Evolutionary conservation across 345 rosid genomes (phyloP), one percentile per base, ranked within the genome.

Genomic region (Populus alba): DNA sequence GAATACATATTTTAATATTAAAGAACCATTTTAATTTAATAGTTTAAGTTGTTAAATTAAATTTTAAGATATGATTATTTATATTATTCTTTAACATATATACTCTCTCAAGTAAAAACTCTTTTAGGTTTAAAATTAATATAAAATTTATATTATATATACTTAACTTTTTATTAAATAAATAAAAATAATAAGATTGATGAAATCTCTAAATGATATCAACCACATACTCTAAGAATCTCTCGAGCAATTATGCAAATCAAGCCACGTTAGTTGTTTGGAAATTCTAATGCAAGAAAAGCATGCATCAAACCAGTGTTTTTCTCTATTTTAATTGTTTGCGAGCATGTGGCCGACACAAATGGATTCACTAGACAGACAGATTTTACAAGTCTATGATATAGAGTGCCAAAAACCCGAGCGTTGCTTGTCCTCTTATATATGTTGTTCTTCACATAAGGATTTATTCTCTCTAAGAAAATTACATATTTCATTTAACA

Each of bases 41-140:
- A 33, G 1, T 4, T 33, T 33, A 33, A 33, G 0, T 0, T 33
- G 1, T 4, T 33, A 33, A 33, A 6, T 33, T 33, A 33, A 33
- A 33, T 33, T 33, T 0, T 0, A 4, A 33, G 37, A 33, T 0
- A 33, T 33, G 37, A 33, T 33, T 4, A 33, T 33, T 33, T 33
- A 33, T 33, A 33, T 33, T 33, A 33, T 33, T 33, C 0, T 3
- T 0, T 33, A 33, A 33, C 0, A 33, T 4, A 33, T 0, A 33
- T 4, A 33, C 0, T 33, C 0, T 33, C 0, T 0, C 0, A 33
- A 33, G 0, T 33, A 4, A 33, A 33, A 33, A 0, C 0, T 33
- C n/a, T 0, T 4, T 33, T 4, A 0, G 6, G 0, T 33, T 33
- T 33, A 33, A 33, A 33, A 33, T 5, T 33, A 4, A 5, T 33